A percentile compares a stretch with the other conserved stretches of the same genome.
Evolutionary conservation across 768 basidiomycete species (phyloP).

Genomic region (Rickenella mellea): DNA sequence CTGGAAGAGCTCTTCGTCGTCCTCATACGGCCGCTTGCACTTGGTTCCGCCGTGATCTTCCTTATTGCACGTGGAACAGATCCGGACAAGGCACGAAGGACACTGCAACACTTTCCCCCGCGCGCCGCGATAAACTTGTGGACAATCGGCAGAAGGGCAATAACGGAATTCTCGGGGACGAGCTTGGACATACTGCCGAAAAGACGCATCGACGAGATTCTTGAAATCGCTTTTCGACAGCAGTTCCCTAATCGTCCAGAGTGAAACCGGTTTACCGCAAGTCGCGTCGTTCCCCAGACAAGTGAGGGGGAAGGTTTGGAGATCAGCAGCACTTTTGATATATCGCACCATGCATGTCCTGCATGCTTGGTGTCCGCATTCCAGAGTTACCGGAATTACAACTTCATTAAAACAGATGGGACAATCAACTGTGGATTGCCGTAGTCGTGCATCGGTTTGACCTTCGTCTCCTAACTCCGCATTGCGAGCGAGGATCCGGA

Average conservation of each 20-base stretch:
- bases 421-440: slow-evolving; percentile 27
- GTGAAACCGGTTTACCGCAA: slow-evolving; percentile 49
- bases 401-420: slow-evolving; percentile 64
- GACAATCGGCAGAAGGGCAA: slow-evolving; percentile 76
- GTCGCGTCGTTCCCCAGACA: slow-evolving; percentile 60
- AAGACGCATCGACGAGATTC: slow-evolving; percentile 46
- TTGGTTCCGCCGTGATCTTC: slow-evolving; percentile 56
- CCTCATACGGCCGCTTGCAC: slow-evolving; percentile 42
- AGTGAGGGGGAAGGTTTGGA: slow-evolving; percentile 55
- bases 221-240: slow-evolving; percentile 46
- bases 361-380: slow-evolving; percentile 66
- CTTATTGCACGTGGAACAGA: slow-evolving; percentile 54
- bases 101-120: slow-evolving; percentile 50
- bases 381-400: slow-evolving; percentile 39
- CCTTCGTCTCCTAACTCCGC: not conserved
- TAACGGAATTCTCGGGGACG: slow-evolving; percentile 55
- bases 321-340: slow-evolving; percentile 45
- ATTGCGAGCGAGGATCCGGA: not conserved
- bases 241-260: slow-evolving; percentile 38
- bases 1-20: slow-evolving; percentile 46
- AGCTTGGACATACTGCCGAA: slow-evolving; percentile 49
- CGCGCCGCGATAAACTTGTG: slow-evolving; percentile 58
- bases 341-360: slow-evolving; percentile 50
- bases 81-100: slow-evolving; percentile 59
- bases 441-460: slow-evolving; percentile 3